phyloP scores from a whole-genome alignment of 371 early-diverging fungal species.

The Mucor sp. region DNA sequence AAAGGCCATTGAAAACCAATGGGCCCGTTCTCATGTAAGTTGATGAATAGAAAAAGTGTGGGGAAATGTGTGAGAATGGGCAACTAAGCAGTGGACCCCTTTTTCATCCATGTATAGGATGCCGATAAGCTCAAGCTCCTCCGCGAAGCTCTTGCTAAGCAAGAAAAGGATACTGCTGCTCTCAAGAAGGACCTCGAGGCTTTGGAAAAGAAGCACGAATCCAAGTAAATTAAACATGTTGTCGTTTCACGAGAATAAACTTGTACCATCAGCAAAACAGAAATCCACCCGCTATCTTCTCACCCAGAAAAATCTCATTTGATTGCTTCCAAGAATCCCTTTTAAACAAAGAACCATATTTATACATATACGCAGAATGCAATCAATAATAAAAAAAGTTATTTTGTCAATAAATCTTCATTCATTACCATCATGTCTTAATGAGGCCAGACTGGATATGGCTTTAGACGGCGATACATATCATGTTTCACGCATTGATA shows the following conservation, averaged over 20 bases:
- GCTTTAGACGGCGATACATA: neutral
- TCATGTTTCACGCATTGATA: neutral
- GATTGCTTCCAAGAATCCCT: neutral
- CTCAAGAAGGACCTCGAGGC: constrained; percentile 35
- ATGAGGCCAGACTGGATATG: neutral
- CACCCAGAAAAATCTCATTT: neutral
- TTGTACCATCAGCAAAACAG: neutral
- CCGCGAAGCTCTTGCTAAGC: constrained; percentile 34
- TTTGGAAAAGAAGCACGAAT: constrained; percentile 20
- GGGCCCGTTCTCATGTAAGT: constrained; percentile 49
- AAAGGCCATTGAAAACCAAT: constrained; percentile 51
- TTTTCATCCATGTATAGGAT: constrained; percentile 24
- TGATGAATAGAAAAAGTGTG: neutral
- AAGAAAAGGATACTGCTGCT: constrained; percentile 31
- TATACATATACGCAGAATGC: neutral
- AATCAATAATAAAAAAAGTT: neutral
- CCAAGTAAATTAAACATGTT: constrained; percentile 14
- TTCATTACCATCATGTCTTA: neutral
- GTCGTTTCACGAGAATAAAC: neutral
- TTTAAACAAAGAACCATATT: neutral
- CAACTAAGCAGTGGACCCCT: neutral
- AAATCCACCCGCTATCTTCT: neutral
- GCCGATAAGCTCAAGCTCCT: constrained; percentile 46
- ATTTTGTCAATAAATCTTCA: neutral
- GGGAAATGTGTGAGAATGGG: neutral